These are phyloP conservation scores for Suillus plorans DNA, from an alignment of 768 basidiomycete genomes.

Conservation along the genomic window DNA sequence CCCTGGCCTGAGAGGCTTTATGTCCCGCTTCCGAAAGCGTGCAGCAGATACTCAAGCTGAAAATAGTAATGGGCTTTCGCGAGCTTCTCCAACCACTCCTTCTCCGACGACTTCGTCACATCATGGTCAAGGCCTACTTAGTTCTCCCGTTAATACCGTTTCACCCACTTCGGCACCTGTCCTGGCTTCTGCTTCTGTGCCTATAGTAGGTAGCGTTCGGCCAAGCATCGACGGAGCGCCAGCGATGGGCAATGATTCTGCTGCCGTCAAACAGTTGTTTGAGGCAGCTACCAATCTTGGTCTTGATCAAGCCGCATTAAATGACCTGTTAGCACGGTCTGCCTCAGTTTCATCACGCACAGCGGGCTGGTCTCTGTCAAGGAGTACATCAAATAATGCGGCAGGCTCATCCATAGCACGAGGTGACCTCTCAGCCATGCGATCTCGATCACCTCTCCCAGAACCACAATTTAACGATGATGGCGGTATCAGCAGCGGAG, in stretches of 20 bases:
- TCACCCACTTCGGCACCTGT: slow-evolving; percentile 21
- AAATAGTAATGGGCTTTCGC: slow-evolving; percentile 30
- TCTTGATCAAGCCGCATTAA: slow-evolving; percentile 69
- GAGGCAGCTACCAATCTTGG: slow-evolving; percentile 75
- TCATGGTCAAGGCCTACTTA: slow-evolving; percentile 25
- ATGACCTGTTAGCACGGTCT: slow-evolving; percentile 70
- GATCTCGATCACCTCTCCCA: slow-evolving; percentile 16
- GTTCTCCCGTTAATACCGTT: slow-evolving; percentile 30
- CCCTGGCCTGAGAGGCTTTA: slow-evolving; percentile 77
- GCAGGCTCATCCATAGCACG: slow-evolving; percentile 19
- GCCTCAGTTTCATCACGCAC: slow-evolving; percentile 61
- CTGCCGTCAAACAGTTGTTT: slow-evolving; percentile 70
- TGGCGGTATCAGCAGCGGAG: slow-evolving; percentile 29
- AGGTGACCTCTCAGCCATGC: slow-evolving; percentile 20
- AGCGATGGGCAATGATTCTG: slow-evolving; percentile 37
- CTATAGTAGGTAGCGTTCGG: slow-evolving; percentile 18
- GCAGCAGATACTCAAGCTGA: slow-evolving; percentile 27
- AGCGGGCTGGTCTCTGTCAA: slow-evolving; percentile 45
- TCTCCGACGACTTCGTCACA: slow-evolving; percentile 34
- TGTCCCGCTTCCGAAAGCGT: slow-evolving; percentile 67
- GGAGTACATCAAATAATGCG: slow-evolving; percentile 41
- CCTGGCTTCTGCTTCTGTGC: slow-evolving; percentile 6
- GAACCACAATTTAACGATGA: slow-evolving; percentile 27
- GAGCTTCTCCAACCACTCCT: slow-evolving; percentile 33
- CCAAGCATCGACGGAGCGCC: slow-evolving; percentile 26